Percentiles rank a stretch among this genome's conserved stretches.
Evolutionary conservation across 192 early-diverging fungal genomes (phyloP).

Genomic region (Backusella tuberculispora): DNA sequence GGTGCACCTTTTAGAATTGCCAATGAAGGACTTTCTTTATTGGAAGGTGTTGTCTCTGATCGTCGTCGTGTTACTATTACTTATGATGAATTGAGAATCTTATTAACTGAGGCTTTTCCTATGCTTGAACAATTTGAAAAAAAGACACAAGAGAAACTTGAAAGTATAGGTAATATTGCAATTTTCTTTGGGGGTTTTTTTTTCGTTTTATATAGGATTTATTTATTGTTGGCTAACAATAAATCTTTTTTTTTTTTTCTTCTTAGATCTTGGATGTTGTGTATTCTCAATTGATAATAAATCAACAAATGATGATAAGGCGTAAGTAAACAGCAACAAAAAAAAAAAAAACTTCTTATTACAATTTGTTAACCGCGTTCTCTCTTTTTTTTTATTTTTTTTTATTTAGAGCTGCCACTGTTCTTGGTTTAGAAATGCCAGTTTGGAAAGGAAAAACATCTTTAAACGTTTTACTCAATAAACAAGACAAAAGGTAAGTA

Average conservation of each 20-base stretch:
- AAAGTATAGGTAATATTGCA: background rate
- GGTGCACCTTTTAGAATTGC: slow-evolving; percentile 66
- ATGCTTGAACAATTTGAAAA: slow-evolving; percentile 35
- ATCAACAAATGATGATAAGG: slow-evolving; percentile 33
- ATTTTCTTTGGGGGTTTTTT: too few relatives aligned
- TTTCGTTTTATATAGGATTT: too few relatives aligned
- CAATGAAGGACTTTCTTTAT: slow-evolving; percentile 66
- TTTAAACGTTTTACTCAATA: slow-evolving; percentile 73
- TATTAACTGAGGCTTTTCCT: slow-evolving; percentile 58
- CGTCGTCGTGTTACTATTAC: slow-evolving; percentile 49
- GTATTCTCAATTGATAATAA: slow-evolving; percentile 58
- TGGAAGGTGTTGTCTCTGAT: slow-evolving; percentile 56
- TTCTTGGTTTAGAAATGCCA: slow-evolving; percentile 55
- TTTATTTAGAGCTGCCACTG: background rate
- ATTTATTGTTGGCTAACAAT: too few relatives aligned
- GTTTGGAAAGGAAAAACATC: slow-evolving; percentile 75
- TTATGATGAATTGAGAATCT: slow-evolving; percentile 47
- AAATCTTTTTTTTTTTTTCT: too few relatives aligned
- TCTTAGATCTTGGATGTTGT: slow-evolving; percentile 52
- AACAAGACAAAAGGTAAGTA: slow-evolving; percentile 60
- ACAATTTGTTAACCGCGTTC: background rate
- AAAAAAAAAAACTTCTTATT: too few relatives aligned
- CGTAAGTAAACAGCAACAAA: background rate
- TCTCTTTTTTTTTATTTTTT: background rate
- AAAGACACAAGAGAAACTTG: background rate